phyloP scores from a whole-genome alignment of 176 grass and related monocot genomes.

The Oryza meridionalis region DNA sequence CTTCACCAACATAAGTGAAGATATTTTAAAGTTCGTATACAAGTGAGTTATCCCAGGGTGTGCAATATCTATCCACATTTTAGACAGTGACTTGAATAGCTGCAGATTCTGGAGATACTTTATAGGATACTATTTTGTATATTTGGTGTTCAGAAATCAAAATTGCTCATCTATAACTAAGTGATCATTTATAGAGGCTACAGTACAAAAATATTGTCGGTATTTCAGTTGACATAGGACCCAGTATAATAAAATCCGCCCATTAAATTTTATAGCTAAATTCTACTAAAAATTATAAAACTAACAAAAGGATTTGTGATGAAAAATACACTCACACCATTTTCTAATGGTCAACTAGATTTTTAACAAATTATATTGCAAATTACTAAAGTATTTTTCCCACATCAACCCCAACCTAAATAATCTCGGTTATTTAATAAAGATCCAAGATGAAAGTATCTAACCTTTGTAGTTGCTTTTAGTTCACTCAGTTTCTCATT shows the following conservation, averaged over 20 bases:
- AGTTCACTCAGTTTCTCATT: background rate
- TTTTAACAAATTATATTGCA: background rate
- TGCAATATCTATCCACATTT: slow-evolving; percentile 51
- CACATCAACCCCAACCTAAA: slow-evolving; percentile 3
- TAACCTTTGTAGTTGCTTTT: background rate
- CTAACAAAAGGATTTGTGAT: background rate
- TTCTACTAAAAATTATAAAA: background rate
- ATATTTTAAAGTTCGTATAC: slow-evolving; percentile 49
- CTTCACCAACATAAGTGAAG: slow-evolving; percentile 34
- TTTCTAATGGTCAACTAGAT: background rate
- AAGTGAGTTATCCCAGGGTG: slow-evolving; percentile 49
- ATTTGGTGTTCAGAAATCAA: slow-evolving; percentile 22
- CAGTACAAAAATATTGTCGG: background rate
- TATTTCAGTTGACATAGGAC: slow-evolving; percentile 5
- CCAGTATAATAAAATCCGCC: background rate
- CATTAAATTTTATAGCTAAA: background rate
- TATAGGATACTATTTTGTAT: slow-evolving; percentile 26
- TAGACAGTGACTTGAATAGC: slow-evolving; percentile 46
- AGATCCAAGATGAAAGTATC: background rate
- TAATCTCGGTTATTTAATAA: background rate
- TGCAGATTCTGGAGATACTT: slow-evolving; percentile 39
- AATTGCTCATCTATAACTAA: slow-evolving; percentile 20
- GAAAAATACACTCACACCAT: background rate
- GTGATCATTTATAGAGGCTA: background rate
- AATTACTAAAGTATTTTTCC: background rate